Evolutionary conservation across 2,329 filamentous ascomycete genomes (phyloP), one percentile per base, ranked within the genome.

Genomic region (Huntiella abstrusa): DNA sequence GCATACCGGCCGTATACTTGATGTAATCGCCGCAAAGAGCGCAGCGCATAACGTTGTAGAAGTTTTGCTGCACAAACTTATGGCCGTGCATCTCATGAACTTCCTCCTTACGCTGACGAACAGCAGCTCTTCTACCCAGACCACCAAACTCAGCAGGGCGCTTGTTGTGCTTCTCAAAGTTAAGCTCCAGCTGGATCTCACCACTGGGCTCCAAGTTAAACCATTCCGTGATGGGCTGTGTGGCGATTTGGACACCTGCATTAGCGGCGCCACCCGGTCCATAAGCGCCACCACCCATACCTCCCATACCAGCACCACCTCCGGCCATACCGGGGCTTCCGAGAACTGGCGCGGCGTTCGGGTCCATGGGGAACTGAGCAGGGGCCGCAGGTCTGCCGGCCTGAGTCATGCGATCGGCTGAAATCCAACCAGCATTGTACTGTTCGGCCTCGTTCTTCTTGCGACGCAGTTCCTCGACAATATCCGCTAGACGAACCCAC

Each of bases 21-120:
- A 98, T 80, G 58, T 98, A 96, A 54, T 98, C 91, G 50, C 87
- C 91, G 60, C 91, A 98, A 33, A 96, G 77, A 11, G 91, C 91
- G 64, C 91, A 98, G 52, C 91, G 88, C 91, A 98, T 98, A 59
- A 98, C 95, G 71, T 96, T 98, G 77, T 96, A 98, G 64, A 98
- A 98, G 62, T 95, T 91, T 61, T 95, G 87, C 58, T 91, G 83
- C 47, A 96, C 80, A 59, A 98, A 98, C 65, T 96, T 98, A 77
- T 98, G 91, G 42, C 91, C 91, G 60, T 94, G 95, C 70, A 95
- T 94, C 66, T 98, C 91, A 65, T 95, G 84, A 4, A 98, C 80
- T 57, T 96, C 87, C 62, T 98, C 91, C 67, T 98, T 98, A 58
- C 85, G 84, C 64, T 98, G 88, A 54, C 91, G 84, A 54, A 98